These are phyloP conservation scores for Alloteropsis semialata DNA, from an alignment of 176 grass and related monocot species.

Conservation along the genomic window DNA sequence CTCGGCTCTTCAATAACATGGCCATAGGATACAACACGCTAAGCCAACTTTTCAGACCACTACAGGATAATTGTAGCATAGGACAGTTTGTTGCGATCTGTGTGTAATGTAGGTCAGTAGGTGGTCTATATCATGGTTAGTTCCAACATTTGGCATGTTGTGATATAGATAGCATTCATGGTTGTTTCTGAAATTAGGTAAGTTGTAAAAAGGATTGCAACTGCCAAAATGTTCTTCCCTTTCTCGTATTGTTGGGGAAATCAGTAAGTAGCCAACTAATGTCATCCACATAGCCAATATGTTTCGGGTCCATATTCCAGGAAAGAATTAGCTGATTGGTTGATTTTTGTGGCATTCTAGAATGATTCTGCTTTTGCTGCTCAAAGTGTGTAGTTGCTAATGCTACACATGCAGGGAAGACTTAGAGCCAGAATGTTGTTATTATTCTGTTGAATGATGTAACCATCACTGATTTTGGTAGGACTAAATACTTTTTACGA, in stretches of 20 bases:
- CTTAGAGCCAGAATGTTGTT: background rate
- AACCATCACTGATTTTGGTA: background rate
- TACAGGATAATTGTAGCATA: background rate
- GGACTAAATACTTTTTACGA: background rate
- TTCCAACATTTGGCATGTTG: background rate
- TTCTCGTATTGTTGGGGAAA: background rate
- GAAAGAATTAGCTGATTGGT: background rate
- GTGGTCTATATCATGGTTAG: background rate
- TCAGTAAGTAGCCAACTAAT: background rate
- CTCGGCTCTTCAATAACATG: background rate
- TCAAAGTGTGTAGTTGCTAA: background rate
- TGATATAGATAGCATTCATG: background rate
- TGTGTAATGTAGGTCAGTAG: background rate
- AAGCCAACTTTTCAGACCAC: conserved; percentile 5
- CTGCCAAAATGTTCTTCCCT: background rate
- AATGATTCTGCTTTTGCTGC: background rate
- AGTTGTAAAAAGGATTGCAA: background rate
- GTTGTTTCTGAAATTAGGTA: background rate
- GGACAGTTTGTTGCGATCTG: background rate
- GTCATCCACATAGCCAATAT: background rate
- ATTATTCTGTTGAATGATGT: background rate
- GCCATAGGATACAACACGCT: background rate
- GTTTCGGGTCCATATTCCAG: background rate
- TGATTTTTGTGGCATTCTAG: conserved; percentile 1
- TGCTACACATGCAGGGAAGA: background rate